Conservation (phyloP, 805 yeast species). For the Metschnikowia anglica region DNA sequence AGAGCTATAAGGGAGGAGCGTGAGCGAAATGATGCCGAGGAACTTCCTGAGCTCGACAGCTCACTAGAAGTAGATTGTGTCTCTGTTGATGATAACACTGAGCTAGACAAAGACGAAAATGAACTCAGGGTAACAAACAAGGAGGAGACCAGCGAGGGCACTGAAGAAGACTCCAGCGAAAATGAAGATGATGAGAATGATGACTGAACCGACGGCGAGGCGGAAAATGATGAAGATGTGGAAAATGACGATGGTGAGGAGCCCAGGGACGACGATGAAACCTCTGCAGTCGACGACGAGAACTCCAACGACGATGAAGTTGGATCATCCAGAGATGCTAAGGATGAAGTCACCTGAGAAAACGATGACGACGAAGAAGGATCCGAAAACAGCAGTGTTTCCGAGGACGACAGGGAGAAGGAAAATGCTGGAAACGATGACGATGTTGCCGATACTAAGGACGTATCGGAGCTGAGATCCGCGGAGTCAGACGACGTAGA, state of each 20-base stretch:
- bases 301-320: neutral
- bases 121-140: neutral
- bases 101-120: conserved; percentile 1
- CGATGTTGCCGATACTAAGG: conserved; percentile 8
- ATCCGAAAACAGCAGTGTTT: neutral
- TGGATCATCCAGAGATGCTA: neutral
- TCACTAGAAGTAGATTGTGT: neutral
- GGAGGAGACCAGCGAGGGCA: neutral
- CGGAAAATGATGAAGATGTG: neutral
- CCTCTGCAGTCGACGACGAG: neutral
- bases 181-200: conserved; percentile 4
- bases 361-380: neutral
- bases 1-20: neutral
- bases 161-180: conserved; percentile 6
- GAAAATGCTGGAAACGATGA: conserved; percentile 14
- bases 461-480: neutral
- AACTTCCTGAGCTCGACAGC: neutral
- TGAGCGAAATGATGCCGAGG: neutral
- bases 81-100: neutral
- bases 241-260: conserved; percentile 4
- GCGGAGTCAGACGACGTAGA: neutral
- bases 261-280: conserved; percentile 1
- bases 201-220: conserved; percentile 4
- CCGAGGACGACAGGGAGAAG: neutral
- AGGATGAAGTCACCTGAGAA: neutral